phyloP scores from a whole-genome alignment of 2,329 filamentous ascomycete species.

The Monilinia polystroma region DNA sequence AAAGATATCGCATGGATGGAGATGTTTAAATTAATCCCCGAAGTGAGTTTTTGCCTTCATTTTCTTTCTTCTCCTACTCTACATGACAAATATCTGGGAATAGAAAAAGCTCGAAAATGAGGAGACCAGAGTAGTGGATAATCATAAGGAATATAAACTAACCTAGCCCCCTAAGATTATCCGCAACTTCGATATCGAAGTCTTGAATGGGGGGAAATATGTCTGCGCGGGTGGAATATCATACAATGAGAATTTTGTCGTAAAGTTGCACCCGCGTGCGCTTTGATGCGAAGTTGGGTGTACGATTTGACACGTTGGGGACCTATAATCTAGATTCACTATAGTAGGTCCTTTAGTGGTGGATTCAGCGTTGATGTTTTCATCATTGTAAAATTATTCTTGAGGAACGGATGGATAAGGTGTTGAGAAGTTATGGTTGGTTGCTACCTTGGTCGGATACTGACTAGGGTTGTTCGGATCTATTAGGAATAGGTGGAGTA shows the following conservation, averaged over 20 bases:
- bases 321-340: too few species aligned
- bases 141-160: too few species aligned
- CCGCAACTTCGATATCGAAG: slow-evolving; percentile 29
- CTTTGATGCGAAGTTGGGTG: background rate
- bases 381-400: too few species aligned
- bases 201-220: slow-evolving; percentile 28
- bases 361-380: too few species aligned
- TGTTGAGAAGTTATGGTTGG: too few species aligned
- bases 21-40: slow-evolving; percentile 31
- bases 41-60: slow-evolving; percentile 25
- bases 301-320: too few species aligned
- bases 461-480: too few species aligned
- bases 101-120: too few species aligned
- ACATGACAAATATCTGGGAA: background rate
- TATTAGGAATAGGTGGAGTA: too few species aligned
- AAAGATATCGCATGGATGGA: slow-evolving; percentile 36
- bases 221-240: slow-evolving; percentile 31
- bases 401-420: too few species aligned
- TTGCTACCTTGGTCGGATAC: too few species aligned
- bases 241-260: slow-evolving; percentile 28
- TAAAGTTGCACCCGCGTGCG: slow-evolving; percentile 18
- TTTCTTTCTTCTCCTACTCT: background rate
- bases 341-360: too few species aligned
- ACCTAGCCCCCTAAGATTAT: background rate
- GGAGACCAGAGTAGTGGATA: background rate